Conservation (phyloP, 352 stramenopile genomes). For the Pythium apleroticum region DNA sequence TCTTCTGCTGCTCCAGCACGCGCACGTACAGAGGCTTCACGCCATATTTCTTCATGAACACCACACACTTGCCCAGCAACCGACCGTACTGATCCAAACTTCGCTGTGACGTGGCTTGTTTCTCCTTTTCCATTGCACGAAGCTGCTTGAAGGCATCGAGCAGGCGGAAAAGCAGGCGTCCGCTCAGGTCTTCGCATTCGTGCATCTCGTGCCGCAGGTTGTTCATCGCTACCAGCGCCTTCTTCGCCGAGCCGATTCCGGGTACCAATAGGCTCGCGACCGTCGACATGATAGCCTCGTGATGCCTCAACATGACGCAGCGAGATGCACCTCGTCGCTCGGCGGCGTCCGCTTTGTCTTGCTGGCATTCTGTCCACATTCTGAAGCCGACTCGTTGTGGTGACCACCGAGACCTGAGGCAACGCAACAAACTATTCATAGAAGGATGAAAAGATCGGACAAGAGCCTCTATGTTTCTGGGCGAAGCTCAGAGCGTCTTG, state of each 20-base stretch:
- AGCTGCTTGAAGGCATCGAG: not conserved
- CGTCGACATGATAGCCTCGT: too few species aligned
- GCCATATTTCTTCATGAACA: not conserved
- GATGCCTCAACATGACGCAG: too few species aligned
- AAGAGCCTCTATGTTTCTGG: too few species aligned
- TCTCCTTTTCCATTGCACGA: not conserved
- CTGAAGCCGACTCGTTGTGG: too few species aligned
- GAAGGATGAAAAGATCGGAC: too few species aligned
- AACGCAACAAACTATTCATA: too few species aligned
- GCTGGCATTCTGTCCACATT: too few species aligned
- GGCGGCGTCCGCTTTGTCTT: too few species aligned
- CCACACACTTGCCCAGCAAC: not conserved
- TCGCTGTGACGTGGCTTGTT: not conserved
- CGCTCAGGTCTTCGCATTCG: not conserved
- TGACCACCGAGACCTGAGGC: too few species aligned
- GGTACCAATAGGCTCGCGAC: not conserved
- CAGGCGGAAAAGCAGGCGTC: not conserved
- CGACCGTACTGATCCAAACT: not conserved
- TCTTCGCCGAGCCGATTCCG: not conserved
- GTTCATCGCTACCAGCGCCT: not conserved
- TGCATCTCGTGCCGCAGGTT: not conserved
- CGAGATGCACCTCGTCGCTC: too few species aligned
- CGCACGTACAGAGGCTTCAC: not conserved
- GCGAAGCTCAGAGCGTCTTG: too few species aligned
- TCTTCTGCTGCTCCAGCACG: not conserved